phyloP scores from a whole-genome alignment of 2,329 filamentous ascomycete genomes.

The Botrytis sinoallii region DNA sequence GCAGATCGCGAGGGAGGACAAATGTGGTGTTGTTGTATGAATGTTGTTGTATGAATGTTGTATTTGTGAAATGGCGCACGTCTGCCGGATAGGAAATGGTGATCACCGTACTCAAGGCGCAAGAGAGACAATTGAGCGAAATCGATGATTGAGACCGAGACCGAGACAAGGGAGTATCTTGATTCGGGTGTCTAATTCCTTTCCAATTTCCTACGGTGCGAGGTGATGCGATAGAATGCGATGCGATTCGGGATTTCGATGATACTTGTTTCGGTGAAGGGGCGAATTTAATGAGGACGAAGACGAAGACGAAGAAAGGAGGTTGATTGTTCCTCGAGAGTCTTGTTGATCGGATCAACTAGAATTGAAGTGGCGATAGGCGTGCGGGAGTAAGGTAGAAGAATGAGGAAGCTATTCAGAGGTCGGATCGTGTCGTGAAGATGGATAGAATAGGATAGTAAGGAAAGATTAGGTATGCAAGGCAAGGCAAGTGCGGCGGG shows the following conservation, averaged over 20 bases:
- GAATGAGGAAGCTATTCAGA: neutral
- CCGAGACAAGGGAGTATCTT: neutral
- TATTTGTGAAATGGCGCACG: constrained; percentile 14
- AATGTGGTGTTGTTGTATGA: neutral
- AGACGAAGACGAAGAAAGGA: neutral
- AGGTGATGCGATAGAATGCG: neutral
- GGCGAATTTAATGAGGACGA: neutral
- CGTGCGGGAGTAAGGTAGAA: neutral
- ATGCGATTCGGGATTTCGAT: neutral
- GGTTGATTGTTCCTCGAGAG: neutral
- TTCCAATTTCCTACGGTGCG: neutral
- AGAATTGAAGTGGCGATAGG: neutral
- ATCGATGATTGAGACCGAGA: neutral
- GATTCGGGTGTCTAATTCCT: neutral
- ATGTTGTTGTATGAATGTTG: neutral
- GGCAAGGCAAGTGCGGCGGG: neutral
- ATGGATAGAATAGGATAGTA: neutral
- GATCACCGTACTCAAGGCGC: neutral
- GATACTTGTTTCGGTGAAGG: neutral
- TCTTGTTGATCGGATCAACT: neutral
- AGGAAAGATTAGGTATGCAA: neutral
- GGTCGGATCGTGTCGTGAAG: neutral
- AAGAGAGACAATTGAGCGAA: constrained; percentile 7
- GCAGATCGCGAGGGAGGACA: neutral
- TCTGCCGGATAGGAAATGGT: constrained; percentile 3